Conservation (phyloP, 169 alveolate species). For the Neospora caninum region DNA sequence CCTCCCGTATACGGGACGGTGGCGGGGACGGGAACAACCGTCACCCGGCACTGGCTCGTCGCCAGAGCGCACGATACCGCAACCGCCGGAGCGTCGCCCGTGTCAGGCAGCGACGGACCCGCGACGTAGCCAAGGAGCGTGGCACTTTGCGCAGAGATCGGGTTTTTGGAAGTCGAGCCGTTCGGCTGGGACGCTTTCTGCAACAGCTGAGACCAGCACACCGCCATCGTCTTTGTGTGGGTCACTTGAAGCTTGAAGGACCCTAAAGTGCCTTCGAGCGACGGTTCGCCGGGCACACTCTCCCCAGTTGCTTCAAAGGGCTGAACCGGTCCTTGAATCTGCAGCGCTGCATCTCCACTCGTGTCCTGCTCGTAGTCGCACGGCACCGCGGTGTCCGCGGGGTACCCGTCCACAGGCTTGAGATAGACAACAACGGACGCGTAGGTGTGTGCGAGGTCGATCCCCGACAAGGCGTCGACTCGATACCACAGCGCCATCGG, state of each 20-base stretch:
- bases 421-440: background rate
- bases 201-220: constrained; percentile 2
- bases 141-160: background rate
- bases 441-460: too few relatives aligned
- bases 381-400: background rate
- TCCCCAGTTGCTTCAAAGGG: background rate
- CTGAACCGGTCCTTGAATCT: background rate
- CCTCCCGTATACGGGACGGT: background rate
- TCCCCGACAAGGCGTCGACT: too few relatives aligned
- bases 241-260: background rate
- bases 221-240: background rate
- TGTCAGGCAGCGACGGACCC: background rate
- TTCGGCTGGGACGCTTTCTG: background rate
- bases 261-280: too few relatives aligned
- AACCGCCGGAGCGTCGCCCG: background rate
- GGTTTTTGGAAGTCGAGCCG: background rate
- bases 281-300: too few relatives aligned
- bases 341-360: background rate
- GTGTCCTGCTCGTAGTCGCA: constrained; percentile 1
- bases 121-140: background rate
- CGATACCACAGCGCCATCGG: too few relatives aligned
- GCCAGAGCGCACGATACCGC: background rate
- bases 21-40: background rate
- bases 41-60: background rate
- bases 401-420: background rate